phyloP scores from a whole-genome alignment of 108 stramenopile species.

The Aurantiochytrium sp. region DNA sequence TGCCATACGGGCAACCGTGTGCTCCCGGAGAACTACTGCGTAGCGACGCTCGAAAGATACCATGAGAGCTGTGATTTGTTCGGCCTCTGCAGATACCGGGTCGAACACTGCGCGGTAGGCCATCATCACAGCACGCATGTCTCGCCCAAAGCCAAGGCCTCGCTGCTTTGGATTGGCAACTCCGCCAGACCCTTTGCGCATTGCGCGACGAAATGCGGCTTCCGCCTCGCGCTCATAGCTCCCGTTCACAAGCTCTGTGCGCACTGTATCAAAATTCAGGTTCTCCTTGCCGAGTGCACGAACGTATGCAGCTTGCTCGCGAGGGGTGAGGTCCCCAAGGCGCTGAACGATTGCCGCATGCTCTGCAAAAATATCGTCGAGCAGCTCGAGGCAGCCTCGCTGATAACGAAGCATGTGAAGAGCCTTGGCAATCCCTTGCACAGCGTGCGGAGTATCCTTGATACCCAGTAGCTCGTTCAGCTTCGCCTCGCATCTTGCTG shows the following conservation, averaged over 20 bases:
- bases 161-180: neutral
- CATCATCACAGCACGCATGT: neutral
- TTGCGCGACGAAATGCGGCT: neutral
- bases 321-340: neutral
- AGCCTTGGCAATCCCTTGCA: neutral
- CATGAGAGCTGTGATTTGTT: neutral
- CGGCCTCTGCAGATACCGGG: neutral
- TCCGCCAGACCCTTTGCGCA: neutral
- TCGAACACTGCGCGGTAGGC: neutral
- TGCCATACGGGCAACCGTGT: neutral
- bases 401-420: neutral
- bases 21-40: neutral
- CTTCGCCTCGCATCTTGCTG: neutral
- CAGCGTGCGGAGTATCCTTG: neutral
- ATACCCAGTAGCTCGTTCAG: neutral
- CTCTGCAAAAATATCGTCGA: neutral
- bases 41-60: neutral
- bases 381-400: neutral
- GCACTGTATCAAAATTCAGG: neutral
- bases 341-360: neutral
- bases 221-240: neutral
- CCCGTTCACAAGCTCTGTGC: neutral
- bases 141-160: neutral
- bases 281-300: neutral
- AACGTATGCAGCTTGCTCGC: neutral